Conservation (phyloP, 495 filamentous ascomycete species). For the Xylaria grammica region DNA sequence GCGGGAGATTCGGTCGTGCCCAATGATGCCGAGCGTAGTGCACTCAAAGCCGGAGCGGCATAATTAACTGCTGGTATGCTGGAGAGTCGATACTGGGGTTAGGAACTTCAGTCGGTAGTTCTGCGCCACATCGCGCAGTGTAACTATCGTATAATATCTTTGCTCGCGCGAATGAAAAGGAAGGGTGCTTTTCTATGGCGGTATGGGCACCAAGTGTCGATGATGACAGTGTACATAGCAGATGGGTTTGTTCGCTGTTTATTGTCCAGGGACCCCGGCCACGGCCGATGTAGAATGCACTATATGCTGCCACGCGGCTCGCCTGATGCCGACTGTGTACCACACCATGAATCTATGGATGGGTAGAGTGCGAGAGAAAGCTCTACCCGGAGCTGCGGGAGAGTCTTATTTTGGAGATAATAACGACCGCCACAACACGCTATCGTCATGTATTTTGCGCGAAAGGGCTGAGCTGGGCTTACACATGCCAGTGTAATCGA, state of each 20-base stretch:
- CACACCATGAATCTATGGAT: not conserved
- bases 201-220: too few relatives aligned
- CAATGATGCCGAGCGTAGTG: not conserved
- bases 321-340: not conserved
- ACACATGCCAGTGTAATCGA: constrained; percentile 6
- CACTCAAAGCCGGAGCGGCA: too few relatives aligned
- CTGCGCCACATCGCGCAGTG: not conserved
- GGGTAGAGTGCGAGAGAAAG: not conserved
- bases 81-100: not conserved
- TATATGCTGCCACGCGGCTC: not conserved
- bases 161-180: too few relatives aligned
- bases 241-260: too few relatives aligned
- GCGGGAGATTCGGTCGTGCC: not conserved
- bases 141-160: not conserved
- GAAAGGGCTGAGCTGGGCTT: not conserved
- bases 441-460: not conserved
- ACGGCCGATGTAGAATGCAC: not conserved
- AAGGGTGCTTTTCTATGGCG: too few relatives aligned
- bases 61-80: constrained; percentile 1
- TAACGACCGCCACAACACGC: too few relatives aligned
- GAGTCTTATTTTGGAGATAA: constrained; percentile 4
- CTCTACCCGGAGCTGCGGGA: not conserved
- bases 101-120: not conserved
- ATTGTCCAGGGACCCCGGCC: too few relatives aligned
- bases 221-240: too few relatives aligned